Evolutionary conservation across 257 asterid species (phyloP).

Genomic region (Solanum ahanhuiri): DNA sequence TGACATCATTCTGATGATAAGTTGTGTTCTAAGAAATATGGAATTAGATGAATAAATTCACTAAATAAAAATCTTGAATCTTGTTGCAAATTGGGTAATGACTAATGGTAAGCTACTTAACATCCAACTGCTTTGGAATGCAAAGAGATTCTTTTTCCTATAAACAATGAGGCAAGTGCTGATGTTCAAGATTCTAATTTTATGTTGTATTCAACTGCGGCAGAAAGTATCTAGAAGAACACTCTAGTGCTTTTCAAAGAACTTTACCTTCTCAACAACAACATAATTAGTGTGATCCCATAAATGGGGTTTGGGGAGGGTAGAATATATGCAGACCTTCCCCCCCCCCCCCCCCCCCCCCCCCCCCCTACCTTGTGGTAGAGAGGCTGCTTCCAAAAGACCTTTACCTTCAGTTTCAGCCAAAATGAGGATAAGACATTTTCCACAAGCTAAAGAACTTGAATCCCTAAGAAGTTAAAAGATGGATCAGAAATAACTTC

Average conservation of each 20-base stretch:
- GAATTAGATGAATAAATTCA: background rate
- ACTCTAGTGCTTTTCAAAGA: background rate
- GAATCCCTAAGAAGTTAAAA: background rate
- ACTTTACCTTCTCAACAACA: background rate
- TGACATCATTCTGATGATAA: background rate
- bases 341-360: background rate
- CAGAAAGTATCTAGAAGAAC: background rate
- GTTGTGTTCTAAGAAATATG: background rate
- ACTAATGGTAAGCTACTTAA: background rate
- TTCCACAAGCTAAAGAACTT: background rate
- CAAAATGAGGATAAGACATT: background rate
- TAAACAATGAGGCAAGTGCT: background rate
- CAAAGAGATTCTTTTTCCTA: background rate
- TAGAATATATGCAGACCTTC: background rate
- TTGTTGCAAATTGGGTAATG: background rate
- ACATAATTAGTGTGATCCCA: background rate
- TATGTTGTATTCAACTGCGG: background rate
- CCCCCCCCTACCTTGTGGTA: background rate
- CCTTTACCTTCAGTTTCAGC: background rate
- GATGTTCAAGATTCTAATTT: background rate
- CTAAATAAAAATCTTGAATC: background rate
- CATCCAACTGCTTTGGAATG: background rate
- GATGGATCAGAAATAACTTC: background rate
- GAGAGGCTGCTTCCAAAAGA: background rate
- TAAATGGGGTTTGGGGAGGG: background rate